phyloP scores from a whole-genome alignment of 192 early-diverging fungal genomes.

The Rhizophagus sp. region DNA sequence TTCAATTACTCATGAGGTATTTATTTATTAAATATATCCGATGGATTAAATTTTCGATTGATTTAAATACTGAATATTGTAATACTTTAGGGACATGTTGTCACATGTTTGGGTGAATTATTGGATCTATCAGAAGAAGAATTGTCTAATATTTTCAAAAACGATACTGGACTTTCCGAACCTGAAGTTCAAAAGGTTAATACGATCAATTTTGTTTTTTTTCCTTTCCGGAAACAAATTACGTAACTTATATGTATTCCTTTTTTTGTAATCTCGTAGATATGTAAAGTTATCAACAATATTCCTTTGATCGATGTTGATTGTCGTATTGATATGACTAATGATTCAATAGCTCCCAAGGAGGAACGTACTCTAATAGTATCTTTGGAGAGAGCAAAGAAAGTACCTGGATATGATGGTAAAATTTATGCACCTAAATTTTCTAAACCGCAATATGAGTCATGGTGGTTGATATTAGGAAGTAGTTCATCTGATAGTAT shows the following conservation, averaged over 20 bases:
- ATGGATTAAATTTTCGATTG: background rate
- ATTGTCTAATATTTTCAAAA: conserved; percentile 33
- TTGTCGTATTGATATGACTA: conserved; percentile 45
- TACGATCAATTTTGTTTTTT: background rate
- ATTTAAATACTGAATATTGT: background rate
- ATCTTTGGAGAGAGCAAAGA: conserved; percentile 18
- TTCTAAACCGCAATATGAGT: conserved; percentile 90
- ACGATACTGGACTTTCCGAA: background rate
- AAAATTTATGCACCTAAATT: conserved; percentile 83
- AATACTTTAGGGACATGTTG: conserved; percentile 29
- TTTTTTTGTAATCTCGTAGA: conserved; percentile 31
- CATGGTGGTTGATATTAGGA: conserved; percentile 90
- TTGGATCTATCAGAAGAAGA: conserved; percentile 26
- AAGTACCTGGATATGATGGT: conserved; percentile 40
- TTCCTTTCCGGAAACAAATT: background rate
- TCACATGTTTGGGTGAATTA: conserved; percentile 43
- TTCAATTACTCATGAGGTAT: conserved; percentile 34
- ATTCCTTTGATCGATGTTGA: conserved; percentile 51
- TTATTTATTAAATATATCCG: background rate
- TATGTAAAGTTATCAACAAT: conserved; percentile 47
- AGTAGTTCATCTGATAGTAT: conserved; percentile 64
- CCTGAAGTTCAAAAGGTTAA: conserved; percentile 15
- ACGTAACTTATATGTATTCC: background rate
- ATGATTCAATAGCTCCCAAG: conserved; percentile 46
- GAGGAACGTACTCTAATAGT: conserved; percentile 32